Base-by-base conservation (phyloP, 176 grass and related monocot species). In the Tuctoria greenei region DNA sequence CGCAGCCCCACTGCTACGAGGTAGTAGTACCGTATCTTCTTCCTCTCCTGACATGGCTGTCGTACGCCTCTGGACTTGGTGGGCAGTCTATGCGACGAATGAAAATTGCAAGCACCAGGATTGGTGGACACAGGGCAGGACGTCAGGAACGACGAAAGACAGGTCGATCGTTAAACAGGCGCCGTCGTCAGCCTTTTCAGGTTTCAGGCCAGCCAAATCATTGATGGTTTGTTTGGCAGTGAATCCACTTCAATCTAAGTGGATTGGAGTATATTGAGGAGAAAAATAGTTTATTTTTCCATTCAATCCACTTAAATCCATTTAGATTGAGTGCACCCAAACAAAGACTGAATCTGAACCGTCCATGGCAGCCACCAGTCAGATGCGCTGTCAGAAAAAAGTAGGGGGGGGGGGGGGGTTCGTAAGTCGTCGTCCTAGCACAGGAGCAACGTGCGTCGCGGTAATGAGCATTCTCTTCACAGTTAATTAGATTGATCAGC, bases 121-220 rank as follows among this genome's bases (percentile, higher is more conserved):
- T 51, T 26, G 42, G 27, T 38, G 27, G 5, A 13, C 67, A 11
- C 24, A 31, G 26, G 13, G 12, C 12, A 61, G 58, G 31, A 61
- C 24, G 10, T 15, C 55, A 11, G 55, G 21, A 26, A 58, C 10
- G 55, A 58, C 0, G 21, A 58, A 13, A 47, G 45, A 4, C 54
- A 17, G 24, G 71, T 62, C 20, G 75, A 62, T 79, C 8, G 50
- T 1, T 54, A 18, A 83, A 67, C 20, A 2, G 85, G 23, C 58
- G 43, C 74, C 39, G 14, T 82, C 73, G 55, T 13, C 47, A 54
- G 50, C 18, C 71, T 46, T 51, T 69, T 36, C 45, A 76, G 45
- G 64, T 86, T 70, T 45, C 44, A 63, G 57, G 43, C 39, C 46
- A 76, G n/a, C n/a, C n/a, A n/a, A 63, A 81, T 38, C 64, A 13